Percentiles rank a stretch among this genome's conserved stretches.
These are phyloP conservation scores for Adansonia digitata DNA, from an alignment of 345 rosid species.

Conservation along the genomic window DNA sequence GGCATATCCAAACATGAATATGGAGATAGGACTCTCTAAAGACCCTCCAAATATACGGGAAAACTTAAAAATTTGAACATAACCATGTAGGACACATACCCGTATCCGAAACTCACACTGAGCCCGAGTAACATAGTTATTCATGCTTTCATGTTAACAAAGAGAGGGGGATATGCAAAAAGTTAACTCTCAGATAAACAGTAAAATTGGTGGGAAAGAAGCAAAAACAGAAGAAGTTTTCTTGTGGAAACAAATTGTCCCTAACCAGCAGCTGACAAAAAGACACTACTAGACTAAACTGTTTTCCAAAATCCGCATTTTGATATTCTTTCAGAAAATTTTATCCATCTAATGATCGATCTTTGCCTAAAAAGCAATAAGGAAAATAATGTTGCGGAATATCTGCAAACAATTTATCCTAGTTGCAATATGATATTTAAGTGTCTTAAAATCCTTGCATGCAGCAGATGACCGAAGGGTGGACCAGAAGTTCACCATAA, in stretches of 20 bases:
- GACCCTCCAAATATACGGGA: too few species aligned
- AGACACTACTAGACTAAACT: not conserved
- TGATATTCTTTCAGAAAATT: not conserved
- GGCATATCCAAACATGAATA: too few species aligned
- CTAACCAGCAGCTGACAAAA: not conserved
- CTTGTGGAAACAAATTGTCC: not conserved
- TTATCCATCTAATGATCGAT: not conserved
- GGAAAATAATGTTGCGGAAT: not conserved
- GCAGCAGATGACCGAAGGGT: not conserved
- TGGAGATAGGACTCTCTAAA: too few species aligned
- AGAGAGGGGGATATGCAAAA: not conserved
- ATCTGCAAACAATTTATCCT: not conserved
- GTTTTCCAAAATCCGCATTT: not conserved
- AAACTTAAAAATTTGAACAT: too few species aligned
- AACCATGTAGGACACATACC: too few species aligned
- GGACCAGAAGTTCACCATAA: not conserved
- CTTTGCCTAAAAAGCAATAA: not conserved
- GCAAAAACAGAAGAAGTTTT: not conserved
- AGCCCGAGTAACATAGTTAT: too few species aligned
- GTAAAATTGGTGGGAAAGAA: not conserved
- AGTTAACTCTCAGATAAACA: not conserved
- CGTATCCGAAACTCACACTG: too few species aligned
- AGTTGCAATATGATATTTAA: not conserved
- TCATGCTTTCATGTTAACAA: not conserved
- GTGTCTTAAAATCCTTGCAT: not conserved